Conservation (phyloP, 768 basidiomycete genomes). For the Agrocybe praecox region DNA sequence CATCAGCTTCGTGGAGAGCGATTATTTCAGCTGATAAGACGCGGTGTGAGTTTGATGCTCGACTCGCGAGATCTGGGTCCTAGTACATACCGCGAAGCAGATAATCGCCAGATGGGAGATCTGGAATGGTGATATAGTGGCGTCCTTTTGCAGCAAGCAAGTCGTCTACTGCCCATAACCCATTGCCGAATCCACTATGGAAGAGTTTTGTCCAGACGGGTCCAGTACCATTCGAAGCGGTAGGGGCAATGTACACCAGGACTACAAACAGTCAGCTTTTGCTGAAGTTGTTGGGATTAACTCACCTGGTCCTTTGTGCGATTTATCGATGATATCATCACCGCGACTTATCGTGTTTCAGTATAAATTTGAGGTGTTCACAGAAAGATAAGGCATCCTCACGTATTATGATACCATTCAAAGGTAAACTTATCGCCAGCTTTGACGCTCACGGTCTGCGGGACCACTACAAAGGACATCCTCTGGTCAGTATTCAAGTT, state of each 20-base stretch:
- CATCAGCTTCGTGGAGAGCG: slow-evolving; percentile 34
- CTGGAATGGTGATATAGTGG: slow-evolving; percentile 34
- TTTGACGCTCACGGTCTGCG: slow-evolving; percentile 28
- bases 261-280: slow-evolving; percentile 16
- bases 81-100: slow-evolving; percentile 32
- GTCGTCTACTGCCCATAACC: slow-evolving; percentile 32
- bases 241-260: slow-evolving; percentile 32
- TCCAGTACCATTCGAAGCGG: slow-evolving; percentile 30
- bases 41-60: slow-evolving; percentile 24
- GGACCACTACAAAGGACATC: slow-evolving; percentile 26
- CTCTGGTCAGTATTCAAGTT: not conserved
- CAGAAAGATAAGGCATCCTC: not conserved
- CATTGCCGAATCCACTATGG: slow-evolving; percentile 25
- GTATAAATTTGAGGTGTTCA: not conserved
- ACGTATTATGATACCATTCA: slow-evolving; percentile 37
- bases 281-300: not conserved
- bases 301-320: slow-evolving; percentile 36
- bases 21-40: slow-evolving; percentile 31
- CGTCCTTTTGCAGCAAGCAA: slow-evolving; percentile 31
- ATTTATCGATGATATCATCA: slow-evolving; percentile 37
- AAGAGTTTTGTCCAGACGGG: slow-evolving; percentile 36
- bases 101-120: slow-evolving; percentile 36
- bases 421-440: slow-evolving; percentile 34
- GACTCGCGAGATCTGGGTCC: not conserved
- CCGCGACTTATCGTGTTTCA: slow-evolving; percentile 23